A percentile compares a stretch with the other conserved stretches of the same genome.
Evolutionary conservation across 2,329 filamentous ascomycete species (phyloP).

Genomic region (Pyricularia sp.): DNA sequence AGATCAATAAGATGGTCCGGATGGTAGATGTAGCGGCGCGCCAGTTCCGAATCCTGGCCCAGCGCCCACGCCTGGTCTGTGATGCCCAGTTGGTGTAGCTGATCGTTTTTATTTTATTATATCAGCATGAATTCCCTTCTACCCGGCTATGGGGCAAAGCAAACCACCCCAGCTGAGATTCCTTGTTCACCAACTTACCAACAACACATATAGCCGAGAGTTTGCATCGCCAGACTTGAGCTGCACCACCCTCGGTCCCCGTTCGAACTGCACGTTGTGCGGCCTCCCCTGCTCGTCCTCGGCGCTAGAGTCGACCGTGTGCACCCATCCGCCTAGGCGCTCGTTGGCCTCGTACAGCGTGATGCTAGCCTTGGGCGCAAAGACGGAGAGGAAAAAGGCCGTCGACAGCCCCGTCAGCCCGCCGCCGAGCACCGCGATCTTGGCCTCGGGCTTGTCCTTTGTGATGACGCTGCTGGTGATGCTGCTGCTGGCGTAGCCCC

Average conservation of each 20-base stretch:
- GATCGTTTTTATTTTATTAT: not conserved
- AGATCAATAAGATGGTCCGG: constrained; percentile 68
- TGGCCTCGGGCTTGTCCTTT: constrained; percentile 3
- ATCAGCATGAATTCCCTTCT: too few relatives aligned
- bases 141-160: too few relatives aligned
- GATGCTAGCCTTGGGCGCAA: constrained; percentile 58
- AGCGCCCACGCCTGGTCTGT: constrained; percentile 4
- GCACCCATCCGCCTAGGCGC: constrained; percentile 68
- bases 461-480: not conserved
- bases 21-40: constrained; percentile 75
- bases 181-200: not conserved
- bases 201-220: constrained; percentile 11
- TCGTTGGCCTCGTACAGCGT: constrained; percentile 69
- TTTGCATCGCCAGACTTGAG: constrained; percentile 35
- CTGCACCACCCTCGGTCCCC: constrained; percentile 70
- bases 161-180: too few relatives aligned
- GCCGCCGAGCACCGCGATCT: constrained; percentile 64
- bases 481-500: not conserved
- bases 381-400: constrained; percentile 65
- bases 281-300: constrained; percentile 40
- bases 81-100: constrained; percentile 10
- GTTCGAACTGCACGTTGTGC: constrained; percentile 61
- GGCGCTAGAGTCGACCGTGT: constrained; percentile 45
- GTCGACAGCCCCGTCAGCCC: constrained; percentile 75
- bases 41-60: not conserved